Conservation (phyloP, 306 rosid species). For the Calophaca sinica region DNA sequence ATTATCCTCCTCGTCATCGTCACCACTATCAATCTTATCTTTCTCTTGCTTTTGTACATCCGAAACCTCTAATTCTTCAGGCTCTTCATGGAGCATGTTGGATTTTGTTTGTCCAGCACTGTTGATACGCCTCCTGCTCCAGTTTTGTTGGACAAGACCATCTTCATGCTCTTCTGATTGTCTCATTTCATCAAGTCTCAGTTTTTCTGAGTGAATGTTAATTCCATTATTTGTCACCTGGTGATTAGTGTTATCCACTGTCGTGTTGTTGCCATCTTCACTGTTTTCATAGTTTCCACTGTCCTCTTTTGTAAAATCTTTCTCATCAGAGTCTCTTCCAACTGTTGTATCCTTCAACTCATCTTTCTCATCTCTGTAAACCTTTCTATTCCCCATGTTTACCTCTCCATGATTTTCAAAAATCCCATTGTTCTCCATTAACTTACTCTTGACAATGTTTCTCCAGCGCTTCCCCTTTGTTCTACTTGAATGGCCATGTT, state of each 20-base stretch:
- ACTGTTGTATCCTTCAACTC: constrained; percentile 36
- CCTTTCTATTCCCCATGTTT: constrained; percentile 44
- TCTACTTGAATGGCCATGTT: constrained; percentile 46
- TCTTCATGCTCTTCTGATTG: constrained; percentile 40
- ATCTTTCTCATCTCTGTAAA: constrained; percentile 39
- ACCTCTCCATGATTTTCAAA: constrained; percentile 40
- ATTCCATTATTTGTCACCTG: constrained; percentile 37
- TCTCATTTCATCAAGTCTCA: constrained; percentile 24
- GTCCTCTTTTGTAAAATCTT: constrained; percentile 7
- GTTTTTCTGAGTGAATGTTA: constrained; percentile 16
- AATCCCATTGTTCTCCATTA: constrained; percentile 47
- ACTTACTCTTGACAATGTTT: constrained; percentile 44
- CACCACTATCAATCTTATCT: constrained; percentile 17
- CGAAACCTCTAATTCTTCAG: constrained; percentile 39
- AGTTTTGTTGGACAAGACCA: constrained; percentile 38
- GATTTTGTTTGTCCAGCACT: constrained; percentile 40
- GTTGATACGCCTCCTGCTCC: constrained; percentile 45
- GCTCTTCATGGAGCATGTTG: constrained; percentile 7
- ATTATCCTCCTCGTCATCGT: constrained; percentile 31
- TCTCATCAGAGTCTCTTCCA: constrained; percentile 29
- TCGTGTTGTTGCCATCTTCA: constrained; percentile 34
- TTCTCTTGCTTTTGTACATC: constrained; percentile 41
- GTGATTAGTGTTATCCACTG: constrained; percentile 31
- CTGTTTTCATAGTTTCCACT: constrained; percentile 39
- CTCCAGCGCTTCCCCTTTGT: constrained; percentile 60